A percentile compares a stretch with the other conserved stretches of the same genome.
phyloP scores from a whole-genome alignment of 345 rosid species.

The Salix exigua region DNA sequence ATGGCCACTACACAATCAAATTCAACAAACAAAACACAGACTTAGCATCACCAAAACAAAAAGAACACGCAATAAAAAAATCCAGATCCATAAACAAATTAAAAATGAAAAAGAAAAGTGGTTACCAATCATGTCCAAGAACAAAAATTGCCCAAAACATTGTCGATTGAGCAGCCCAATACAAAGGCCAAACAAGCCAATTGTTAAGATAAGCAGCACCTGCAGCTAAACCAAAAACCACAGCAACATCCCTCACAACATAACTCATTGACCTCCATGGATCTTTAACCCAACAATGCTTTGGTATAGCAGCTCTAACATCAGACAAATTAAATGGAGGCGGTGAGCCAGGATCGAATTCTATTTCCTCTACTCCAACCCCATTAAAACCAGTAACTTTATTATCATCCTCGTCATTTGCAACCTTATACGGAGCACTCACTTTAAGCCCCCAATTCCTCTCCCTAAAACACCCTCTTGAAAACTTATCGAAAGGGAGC shows the following conservation, averaged over 20 bases:
- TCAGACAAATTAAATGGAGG: slow-evolving; percentile 77
- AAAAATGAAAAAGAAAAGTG: neutral
- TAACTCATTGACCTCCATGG: slow-evolving; percentile 79
- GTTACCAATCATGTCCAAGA: slow-evolving; percentile 89
- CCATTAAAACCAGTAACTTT: neutral
- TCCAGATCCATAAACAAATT: neutral
- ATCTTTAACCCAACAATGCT: slow-evolving; percentile 88
- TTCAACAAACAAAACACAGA: neutral
- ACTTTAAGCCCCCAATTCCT: slow-evolving; percentile 15
- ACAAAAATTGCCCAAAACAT: slow-evolving; percentile 97
- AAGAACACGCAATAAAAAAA: neutral
- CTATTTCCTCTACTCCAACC: neutral
- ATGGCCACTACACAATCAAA: slow-evolving; percentile 57
- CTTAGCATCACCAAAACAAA: neutral
- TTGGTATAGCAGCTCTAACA: slow-evolving; percentile 74
- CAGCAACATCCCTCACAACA: slow-evolving; percentile 66
- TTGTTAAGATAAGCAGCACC: slow-evolving; percentile 62
- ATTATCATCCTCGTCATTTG: slow-evolving; percentile 6
- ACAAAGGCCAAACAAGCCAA: slow-evolving; percentile 87
- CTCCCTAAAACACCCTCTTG: slow-evolving; percentile 8
- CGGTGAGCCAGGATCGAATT: slow-evolving; percentile 58
- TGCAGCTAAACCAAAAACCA: slow-evolving; percentile 70
- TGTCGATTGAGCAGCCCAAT: slow-evolving; percentile 86
- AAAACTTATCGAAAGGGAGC: neutral
- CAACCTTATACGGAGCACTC: slow-evolving; percentile 13